These are phyloP conservation scores for Botryotinia calthae DNA, from an alignment of 2,329 filamentous ascomycete species.

Conservation along the genomic window DNA sequence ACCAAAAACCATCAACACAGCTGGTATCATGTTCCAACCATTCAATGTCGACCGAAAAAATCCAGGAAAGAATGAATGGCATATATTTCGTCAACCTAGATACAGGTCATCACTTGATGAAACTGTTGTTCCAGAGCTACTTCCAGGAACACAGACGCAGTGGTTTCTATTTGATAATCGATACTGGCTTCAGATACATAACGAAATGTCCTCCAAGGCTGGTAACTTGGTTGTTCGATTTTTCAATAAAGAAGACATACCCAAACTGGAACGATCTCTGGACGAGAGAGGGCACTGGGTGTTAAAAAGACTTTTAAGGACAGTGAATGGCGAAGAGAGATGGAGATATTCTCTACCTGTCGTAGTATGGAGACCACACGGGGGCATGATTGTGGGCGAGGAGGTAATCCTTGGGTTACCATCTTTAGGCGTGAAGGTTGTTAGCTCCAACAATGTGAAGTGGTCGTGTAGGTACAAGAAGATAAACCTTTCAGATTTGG, in stretches of 20 bases:
- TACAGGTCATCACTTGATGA: constrained; percentile 23
- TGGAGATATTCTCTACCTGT: constrained; percentile 8
- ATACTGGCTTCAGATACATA: constrained; percentile 9
- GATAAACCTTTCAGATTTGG: neutral
- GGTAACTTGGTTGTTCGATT: neutral
- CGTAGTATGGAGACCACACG: constrained; percentile 12
- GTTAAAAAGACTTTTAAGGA: neutral
- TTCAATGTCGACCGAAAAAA: neutral
- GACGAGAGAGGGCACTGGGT: neutral
- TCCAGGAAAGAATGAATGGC: constrained; percentile 21
- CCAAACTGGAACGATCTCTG: neutral
- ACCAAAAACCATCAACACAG: constrained; percentile 19
- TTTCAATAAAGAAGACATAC: neutral
- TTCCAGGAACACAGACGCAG: neutral
- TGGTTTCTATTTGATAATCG: constrained; percentile 3
- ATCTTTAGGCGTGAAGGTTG: constrained; percentile 3
- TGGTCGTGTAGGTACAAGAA: constrained; percentile 16
- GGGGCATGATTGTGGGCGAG: neutral
- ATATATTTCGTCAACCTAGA: constrained; percentile 31
- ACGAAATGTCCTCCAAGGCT: neutral
- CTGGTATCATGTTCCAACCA: constrained; percentile 31
- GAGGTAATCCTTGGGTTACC: constrained; percentile 10
- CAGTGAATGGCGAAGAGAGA: neutral
- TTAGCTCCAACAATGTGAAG: neutral
- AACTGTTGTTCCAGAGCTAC: constrained; percentile 35